Conservation (phyloP, 2,329 filamentous ascomycete species). For the Chrysoporthe austroafricana region DNA sequence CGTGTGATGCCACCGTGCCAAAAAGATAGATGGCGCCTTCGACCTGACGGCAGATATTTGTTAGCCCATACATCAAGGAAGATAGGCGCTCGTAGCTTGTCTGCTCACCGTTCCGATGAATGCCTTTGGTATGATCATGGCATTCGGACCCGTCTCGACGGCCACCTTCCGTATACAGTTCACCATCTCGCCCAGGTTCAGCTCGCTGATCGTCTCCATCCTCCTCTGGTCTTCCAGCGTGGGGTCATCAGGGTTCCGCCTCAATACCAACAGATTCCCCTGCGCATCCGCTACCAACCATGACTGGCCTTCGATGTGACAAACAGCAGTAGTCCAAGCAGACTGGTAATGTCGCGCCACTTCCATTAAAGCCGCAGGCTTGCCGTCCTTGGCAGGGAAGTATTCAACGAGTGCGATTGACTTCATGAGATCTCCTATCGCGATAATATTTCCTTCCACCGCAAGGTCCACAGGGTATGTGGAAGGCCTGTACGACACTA, state of each 20-base stretch:
- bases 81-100: conserved; percentile 18
- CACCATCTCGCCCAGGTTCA: conserved; percentile 89
- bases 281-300: conserved; percentile 87
- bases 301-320: conserved; percentile 70
- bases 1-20: conserved; percentile 71
- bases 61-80: conserved; percentile 9
- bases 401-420: conserved; percentile 81
- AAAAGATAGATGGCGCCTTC: conserved; percentile 93
- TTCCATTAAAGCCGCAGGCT: conserved; percentile 70
- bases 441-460: conserved; percentile 74
- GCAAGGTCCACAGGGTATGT: conserved; percentile 84
- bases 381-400: conserved; percentile 57
- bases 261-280: conserved; percentile 84
- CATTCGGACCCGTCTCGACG: conserved; percentile 65
- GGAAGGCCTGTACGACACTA: conserved; percentile 77
- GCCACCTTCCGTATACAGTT: conserved; percentile 81
- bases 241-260: conserved; percentile 71
- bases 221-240: conserved; percentile 73
- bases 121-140: conserved; percentile 77
- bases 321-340: conserved; percentile 80
- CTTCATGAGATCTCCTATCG: conserved; percentile 92
- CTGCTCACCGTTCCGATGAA: conserved; percentile 82
- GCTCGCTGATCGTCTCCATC: conserved; percentile 76
- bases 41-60: conserved; percentile 55
- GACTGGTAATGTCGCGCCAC: conserved; percentile 80